phyloP scores from a whole-genome alignment of 192 early-diverging fungal genomes.

The Coemansia sp. region DNA sequence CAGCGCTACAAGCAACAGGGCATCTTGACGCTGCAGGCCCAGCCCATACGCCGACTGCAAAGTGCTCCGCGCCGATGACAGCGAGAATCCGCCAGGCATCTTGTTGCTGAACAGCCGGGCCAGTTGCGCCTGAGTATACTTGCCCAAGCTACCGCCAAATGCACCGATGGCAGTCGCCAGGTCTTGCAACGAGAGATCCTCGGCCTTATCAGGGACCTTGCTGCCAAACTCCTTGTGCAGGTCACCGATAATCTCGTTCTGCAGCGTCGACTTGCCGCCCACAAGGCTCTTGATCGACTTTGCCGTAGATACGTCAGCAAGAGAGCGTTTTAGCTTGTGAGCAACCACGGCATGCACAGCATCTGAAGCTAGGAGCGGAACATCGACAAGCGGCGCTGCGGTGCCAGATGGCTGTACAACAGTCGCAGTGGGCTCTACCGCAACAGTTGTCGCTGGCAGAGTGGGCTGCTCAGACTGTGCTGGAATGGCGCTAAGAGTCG shows the following conservation, averaged over 20 bases:
- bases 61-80: slow-evolving; percentile 72
- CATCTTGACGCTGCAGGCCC: slow-evolving; percentile 74
- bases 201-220: slow-evolving; percentile 86
- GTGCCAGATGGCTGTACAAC: not conserved
- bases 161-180: slow-evolving; percentile 69
- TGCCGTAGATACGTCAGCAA: slow-evolving; percentile 71
- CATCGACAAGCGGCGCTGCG: slow-evolving; percentile 65
- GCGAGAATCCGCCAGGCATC: slow-evolving; percentile 92
- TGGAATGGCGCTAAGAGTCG: not conserved
- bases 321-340: slow-evolving; percentile 87
- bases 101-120: slow-evolving; percentile 82
- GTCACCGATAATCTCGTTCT: slow-evolving; percentile 97
- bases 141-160: slow-evolving; percentile 72
- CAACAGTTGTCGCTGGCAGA: slow-evolving; percentile 56
- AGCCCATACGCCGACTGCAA: slow-evolving; percentile 74
- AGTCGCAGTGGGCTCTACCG: slow-evolving; percentile 33
- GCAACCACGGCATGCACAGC: slow-evolving; percentile 78
- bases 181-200: slow-evolving; percentile 86
- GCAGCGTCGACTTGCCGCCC: slow-evolving; percentile 87
- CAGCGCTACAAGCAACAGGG: slow-evolving; percentile 72
- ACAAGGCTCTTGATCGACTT: slow-evolving; percentile 77
- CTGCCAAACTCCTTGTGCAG: slow-evolving; percentile 90
- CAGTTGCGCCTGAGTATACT: slow-evolving; percentile 71
- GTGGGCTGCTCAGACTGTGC: not conserved
- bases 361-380: slow-evolving; percentile 75